Evolutionary conservation across 148 eudicot species (phyloP).

Genomic region (Pharnaceum exiguum): DNA sequence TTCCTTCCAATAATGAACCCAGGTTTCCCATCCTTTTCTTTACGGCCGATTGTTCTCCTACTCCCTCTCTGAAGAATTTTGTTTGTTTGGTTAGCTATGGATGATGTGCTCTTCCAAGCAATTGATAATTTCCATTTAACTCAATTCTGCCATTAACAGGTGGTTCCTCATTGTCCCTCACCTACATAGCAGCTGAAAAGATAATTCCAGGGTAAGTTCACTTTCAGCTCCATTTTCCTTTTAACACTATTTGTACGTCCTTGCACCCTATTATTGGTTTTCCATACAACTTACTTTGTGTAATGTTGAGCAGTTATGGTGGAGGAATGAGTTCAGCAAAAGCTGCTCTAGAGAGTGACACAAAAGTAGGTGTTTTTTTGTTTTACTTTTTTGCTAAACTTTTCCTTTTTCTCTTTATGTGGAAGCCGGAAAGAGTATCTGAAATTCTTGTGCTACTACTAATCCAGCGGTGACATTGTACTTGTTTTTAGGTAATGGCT

Average conservation of each 20-base stretch:
- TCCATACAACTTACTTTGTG: not conserved
- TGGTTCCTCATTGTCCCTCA: conserved; percentile 85
- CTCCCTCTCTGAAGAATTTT: not conserved
- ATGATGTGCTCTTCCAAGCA: not conserved
- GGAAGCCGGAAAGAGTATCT: not conserved
- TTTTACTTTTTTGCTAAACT: not conserved
- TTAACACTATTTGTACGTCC: not conserved
- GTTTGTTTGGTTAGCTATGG: not conserved
- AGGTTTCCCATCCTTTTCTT: conserved; percentile 37
- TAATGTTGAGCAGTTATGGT: conserved; percentile 56
- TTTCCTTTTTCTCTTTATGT: not conserved
- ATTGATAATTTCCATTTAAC: not conserved
- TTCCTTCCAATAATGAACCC: conserved; percentile 93
- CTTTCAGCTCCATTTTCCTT: not conserved
- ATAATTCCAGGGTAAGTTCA: conserved; percentile 82
- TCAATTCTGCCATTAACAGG: conserved; percentile 40
- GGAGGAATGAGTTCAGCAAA: conserved; percentile 99
- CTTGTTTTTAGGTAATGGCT: conserved; percentile 63
- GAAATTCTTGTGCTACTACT: not conserved
- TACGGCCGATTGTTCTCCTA: not conserved
- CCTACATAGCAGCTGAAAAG: conserved; percentile 94
- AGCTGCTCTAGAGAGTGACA: conserved; percentile 97
- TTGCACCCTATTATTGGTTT: no score
- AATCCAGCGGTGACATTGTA: not conserved
- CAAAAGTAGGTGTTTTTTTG: conserved; percentile 43